Evolutionary conservation across 306 rosid genomes (phyloP).

Genomic region (Prunus fruticosa): DNA sequence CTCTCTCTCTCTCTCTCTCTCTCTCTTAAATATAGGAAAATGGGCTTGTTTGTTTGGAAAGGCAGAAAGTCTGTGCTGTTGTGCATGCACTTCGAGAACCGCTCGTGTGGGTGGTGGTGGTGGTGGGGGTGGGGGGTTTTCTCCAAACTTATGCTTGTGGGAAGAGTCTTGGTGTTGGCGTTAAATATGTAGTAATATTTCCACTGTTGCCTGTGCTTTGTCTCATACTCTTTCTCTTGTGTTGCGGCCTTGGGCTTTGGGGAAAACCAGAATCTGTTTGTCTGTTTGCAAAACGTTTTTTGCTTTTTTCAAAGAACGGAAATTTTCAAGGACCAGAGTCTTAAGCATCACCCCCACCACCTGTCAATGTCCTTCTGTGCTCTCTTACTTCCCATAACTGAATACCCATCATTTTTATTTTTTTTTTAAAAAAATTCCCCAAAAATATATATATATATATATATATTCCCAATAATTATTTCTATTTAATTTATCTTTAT

Average conservation of each 20-base stretch:
- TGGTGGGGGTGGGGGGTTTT: conserved; percentile 4
- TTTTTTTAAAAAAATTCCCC: neutral
- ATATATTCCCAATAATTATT: neutral
- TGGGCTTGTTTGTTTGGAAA: too few relatives aligned
- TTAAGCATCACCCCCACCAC: conserved; percentile 21
- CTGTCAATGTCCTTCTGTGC: neutral
- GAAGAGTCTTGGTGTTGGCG: neutral
- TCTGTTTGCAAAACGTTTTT: conserved; percentile 38
- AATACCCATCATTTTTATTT: neutral
- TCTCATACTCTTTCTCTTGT: conserved; percentile 11
- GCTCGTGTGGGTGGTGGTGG: conserved; percentile 75
- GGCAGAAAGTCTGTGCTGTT: conserved; percentile 25
- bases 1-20: neutral
- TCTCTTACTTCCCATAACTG: neutral
- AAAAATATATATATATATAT: too few relatives aligned
- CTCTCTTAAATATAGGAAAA: neutral
- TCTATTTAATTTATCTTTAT: neutral
- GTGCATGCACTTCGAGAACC: conserved; percentile 58
- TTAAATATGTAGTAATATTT: neutral
- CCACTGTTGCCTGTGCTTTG: neutral
- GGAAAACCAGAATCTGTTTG: conserved; percentile 50
- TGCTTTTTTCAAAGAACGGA: conserved; percentile 37
- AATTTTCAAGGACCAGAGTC: conserved; percentile 16
- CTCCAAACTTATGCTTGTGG: neutral
- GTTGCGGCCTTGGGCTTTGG: conserved; percentile 42